Evolutionary conservation across 129 eudicot genomes (phyloP).

Genomic region (Arctium minus): DNA sequence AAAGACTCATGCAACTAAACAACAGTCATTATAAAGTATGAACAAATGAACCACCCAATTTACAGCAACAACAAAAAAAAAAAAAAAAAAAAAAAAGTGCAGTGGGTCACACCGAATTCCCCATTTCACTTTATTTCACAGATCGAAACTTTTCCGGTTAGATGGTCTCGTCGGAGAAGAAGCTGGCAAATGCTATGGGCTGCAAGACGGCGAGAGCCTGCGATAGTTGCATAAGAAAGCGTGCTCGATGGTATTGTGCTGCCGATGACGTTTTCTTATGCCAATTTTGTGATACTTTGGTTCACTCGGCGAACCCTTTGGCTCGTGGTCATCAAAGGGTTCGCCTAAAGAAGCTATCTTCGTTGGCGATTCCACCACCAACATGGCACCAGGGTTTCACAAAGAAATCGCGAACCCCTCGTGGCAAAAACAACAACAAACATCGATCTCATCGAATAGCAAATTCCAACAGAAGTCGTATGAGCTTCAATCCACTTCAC

Average conservation of each 20-base stretch:
- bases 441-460: neutral
- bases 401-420: slow-evolving; percentile 58
- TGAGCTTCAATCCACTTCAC: slow-evolving; percentile 16
- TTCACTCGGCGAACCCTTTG: slow-evolving; percentile 49
- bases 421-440: slow-evolving; percentile 35
- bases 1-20: slow-evolving; percentile 7
- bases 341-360: slow-evolving; percentile 31
- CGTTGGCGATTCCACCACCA: slow-evolving; percentile 18
- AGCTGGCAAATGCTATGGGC: slow-evolving; percentile 40
- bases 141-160: neutral
- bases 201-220: slow-evolving; percentile 62
- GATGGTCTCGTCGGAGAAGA: slow-evolving; percentile 31
- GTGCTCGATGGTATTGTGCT: slow-evolving; percentile 61
- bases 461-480: neutral
- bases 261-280: slow-evolving; percentile 63
- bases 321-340: slow-evolving; percentile 53
- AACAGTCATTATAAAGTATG: slow-evolving; percentile 12
- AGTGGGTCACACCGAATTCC: slow-evolving; percentile 28
- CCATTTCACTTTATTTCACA: neutral
- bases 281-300: slow-evolving; percentile 50
- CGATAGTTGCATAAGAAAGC: slow-evolving; percentile 48
- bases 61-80: neutral
- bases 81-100: neutral
- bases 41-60: neutral
- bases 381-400: slow-evolving; percentile 57